Evolutionary conservation across 768 basidiomycete species (phyloP).

Genomic region (Kwoniella dejecticola): DNA sequence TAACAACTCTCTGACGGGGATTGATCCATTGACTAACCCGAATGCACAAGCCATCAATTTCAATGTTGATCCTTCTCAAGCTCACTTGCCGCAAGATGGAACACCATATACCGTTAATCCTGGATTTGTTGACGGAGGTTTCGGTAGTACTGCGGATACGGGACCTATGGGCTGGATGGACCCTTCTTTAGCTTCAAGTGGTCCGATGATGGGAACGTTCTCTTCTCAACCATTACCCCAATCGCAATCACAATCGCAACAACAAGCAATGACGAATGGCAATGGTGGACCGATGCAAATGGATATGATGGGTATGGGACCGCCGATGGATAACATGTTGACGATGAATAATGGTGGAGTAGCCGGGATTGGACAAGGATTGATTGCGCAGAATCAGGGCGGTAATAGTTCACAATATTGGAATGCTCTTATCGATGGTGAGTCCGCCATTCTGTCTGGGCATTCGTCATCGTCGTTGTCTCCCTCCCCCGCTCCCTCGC

Average conservation of each 20-base stretch:
- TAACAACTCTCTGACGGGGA: not conserved
- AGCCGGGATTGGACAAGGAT: not conserved
- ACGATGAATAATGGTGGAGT: not conserved
- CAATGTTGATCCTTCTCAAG: constrained; percentile 2
- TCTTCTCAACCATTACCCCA: not conserved
- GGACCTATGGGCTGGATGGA: constrained; percentile 24
- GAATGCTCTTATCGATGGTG: constrained; percentile 18
- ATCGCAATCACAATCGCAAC: not conserved
- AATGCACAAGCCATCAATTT: not conserved
- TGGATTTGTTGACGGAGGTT: not conserved
- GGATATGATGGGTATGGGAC: constrained; percentile 5
- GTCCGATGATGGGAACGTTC: constrained; percentile 10
- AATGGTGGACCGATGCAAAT: no score
- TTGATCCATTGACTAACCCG: not conserved
- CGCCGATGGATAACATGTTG: not conserved
- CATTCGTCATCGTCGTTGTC: no score
- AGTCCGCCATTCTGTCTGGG: no score
- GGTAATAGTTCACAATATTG: constrained; percentile 28
- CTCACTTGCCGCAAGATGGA: not conserved
- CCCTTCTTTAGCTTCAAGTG: constrained; percentile 9
- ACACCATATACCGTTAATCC: not conserved
- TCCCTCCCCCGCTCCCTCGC: not conserved
- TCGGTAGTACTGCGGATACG: constrained; percentile 4
- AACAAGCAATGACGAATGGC: no score
- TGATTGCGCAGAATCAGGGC: constrained; percentile 4